Percentiles rank a stretch among this genome's conserved stretches.
Conservation (phyloP, 305 asterid species). For the Fraxinus xanthoxyloides region DNA sequence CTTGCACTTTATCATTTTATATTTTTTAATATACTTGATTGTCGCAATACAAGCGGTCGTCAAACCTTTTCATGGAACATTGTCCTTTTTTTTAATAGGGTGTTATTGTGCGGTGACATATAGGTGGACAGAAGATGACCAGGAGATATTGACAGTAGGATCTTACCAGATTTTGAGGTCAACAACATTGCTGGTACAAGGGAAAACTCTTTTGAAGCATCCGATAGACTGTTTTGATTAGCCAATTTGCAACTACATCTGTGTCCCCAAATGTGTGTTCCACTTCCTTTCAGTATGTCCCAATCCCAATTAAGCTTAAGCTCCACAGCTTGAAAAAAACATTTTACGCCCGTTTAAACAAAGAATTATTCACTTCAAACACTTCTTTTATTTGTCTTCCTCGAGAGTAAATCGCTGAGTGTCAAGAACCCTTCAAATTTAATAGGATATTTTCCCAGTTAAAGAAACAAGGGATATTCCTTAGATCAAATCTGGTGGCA, state of each 20-base stretch:
- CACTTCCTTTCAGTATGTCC: background rate
- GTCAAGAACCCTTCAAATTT: constrained; percentile 51
- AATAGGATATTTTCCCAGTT: constrained; percentile 82
- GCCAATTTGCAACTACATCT: background rate
- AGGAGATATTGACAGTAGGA: background rate
- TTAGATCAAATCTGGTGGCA: constrained; percentile 18
- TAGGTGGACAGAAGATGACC: background rate
- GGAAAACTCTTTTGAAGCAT: background rate
- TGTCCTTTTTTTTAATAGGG: too few species aligned
- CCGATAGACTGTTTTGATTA: background rate
- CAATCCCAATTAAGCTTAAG: background rate
- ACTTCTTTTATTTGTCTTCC: constrained; percentile 36
- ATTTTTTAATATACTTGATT: background rate
- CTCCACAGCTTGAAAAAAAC: background rate
- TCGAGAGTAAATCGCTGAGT: constrained; percentile 62
- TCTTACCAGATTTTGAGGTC: background rate
- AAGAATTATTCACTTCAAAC: background rate
- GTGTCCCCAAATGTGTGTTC: background rate
- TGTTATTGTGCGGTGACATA: background rate
- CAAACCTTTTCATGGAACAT: background rate
- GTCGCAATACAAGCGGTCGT: background rate
- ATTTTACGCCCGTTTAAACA: background rate
- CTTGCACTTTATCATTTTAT: too few species aligned
- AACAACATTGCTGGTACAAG: background rate
- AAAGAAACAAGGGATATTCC: constrained; percentile 17